Evolutionary conservation across 352 stramenopile genomes (phyloP).

Genomic region (Globisporangium alternatum): DNA sequence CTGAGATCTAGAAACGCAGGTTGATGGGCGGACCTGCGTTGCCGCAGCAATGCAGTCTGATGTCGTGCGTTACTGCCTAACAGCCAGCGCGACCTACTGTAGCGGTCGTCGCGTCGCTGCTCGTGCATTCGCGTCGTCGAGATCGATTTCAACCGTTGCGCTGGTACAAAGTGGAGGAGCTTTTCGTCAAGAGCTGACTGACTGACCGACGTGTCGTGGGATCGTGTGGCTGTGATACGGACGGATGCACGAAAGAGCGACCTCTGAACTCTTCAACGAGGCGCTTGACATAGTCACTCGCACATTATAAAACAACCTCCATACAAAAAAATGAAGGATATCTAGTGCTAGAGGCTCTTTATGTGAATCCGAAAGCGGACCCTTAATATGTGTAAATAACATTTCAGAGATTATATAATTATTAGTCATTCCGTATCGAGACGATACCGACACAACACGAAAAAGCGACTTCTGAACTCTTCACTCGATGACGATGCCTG

Average conservation of each 20-base stretch:
- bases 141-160: neutral
- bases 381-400: no score
- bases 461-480: no score
- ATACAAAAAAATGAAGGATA: neutral
- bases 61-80: constrained; percentile 1
- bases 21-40: neutral
- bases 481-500: no score
- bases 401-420: no score
- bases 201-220: neutral
- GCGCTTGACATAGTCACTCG: neutral
- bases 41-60: neutral
- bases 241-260: neutral
- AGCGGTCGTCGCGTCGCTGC: neutral
- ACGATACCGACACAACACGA: no score
- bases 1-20: no score
- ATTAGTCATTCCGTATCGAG: no score
- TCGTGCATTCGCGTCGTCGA: constrained; percentile 11
- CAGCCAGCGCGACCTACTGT: neutral
- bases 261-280: neutral
- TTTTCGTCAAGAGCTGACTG: neutral
- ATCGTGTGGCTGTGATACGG: neutral
- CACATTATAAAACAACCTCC: neutral
- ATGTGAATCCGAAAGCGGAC: no score
- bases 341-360: neutral
- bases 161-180: neutral